These are phyloP conservation scores for Amaranthus tricolor DNA, from an alignment of 179 eudicot species.

Conservation along the genomic window DNA sequence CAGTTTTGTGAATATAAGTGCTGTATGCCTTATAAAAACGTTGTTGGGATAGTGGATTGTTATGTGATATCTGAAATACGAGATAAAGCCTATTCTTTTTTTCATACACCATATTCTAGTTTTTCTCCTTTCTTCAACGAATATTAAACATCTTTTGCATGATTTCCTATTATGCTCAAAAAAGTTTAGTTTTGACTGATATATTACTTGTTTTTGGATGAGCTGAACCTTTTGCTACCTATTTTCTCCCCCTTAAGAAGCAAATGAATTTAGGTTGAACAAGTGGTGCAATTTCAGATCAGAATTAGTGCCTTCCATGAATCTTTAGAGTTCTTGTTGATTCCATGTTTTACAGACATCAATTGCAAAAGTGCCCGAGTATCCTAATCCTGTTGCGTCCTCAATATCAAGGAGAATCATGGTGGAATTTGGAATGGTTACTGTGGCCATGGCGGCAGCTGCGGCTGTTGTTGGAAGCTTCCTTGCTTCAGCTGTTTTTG, in stretches of 20 bases:
- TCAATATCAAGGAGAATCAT: constrained; percentile 81
- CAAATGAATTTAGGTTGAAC: constrained; percentile 1
- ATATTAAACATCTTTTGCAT: no score
- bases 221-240: not conserved
- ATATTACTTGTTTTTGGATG: not conserved
- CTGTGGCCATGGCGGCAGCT: constrained; percentile 71
- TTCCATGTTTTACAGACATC: constrained; percentile 54
- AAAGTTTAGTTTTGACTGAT: not conserved
- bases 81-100: not conserved
- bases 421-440: constrained; percentile 79
- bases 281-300: not conserved
- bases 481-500: constrained; percentile 82
- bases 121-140: not conserved
- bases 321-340: constrained; percentile 4
- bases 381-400: constrained; percentile 81
- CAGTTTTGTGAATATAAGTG: not conserved
- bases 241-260: not conserved
- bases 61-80: no score
- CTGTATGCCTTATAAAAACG: not conserved
- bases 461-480: constrained; percentile 71
- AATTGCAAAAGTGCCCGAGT: constrained; percentile 64
- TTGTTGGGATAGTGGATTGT: not conserved
- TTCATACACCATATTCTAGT: not conserved
- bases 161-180: no score
- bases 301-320: not conserved